These are phyloP conservation scores for Citrullus mucosospermus DNA, from an alignment of 306 rosid species.

Conservation along the genomic window DNA sequence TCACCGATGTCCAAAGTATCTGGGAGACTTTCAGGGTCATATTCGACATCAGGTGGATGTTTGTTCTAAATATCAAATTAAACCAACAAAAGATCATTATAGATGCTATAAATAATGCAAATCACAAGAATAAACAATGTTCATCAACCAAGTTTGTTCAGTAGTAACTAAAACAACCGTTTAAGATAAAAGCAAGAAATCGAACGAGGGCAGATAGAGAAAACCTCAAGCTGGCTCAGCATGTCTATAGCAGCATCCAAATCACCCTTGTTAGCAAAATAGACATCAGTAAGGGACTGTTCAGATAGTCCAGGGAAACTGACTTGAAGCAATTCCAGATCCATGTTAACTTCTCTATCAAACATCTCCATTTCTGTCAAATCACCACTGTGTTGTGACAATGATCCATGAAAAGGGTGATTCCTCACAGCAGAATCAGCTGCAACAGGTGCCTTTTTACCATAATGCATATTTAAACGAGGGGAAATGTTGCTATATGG, in stretches of 20 bases:
- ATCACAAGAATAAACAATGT: background rate
- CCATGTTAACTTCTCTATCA: conserved; percentile 47
- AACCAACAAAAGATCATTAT: background rate
- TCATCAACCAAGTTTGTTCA: background rate
- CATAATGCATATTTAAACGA: conserved; percentile 4
- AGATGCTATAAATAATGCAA: background rate
- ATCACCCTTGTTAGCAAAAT: conserved; percentile 44
- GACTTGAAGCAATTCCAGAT: conserved; percentile 59
- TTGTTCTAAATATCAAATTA: background rate
- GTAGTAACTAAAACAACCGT: background rate
- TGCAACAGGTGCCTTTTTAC: conserved; percentile 11
- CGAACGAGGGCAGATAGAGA: background rate
- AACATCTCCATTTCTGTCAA: conserved; percentile 19
- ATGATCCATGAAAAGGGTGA: conserved; percentile 28
- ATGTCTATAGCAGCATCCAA: conserved; percentile 57
- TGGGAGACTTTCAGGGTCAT: conserved; percentile 58
- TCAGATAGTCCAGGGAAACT: conserved; percentile 47
- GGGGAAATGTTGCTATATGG: conserved; percentile 11
- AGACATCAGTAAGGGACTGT: conserved; percentile 59
- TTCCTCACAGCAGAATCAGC: conserved; percentile 14
- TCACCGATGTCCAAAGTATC: conserved; percentile 80
- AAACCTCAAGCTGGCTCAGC: conserved; percentile 83
- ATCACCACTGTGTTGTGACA: conserved; percentile 21
- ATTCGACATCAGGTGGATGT: background rate
- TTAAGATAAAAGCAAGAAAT: background rate